Base-by-base conservation (phyloP, 164 flowering plant species). In the Buxus sempervirens region DNA sequence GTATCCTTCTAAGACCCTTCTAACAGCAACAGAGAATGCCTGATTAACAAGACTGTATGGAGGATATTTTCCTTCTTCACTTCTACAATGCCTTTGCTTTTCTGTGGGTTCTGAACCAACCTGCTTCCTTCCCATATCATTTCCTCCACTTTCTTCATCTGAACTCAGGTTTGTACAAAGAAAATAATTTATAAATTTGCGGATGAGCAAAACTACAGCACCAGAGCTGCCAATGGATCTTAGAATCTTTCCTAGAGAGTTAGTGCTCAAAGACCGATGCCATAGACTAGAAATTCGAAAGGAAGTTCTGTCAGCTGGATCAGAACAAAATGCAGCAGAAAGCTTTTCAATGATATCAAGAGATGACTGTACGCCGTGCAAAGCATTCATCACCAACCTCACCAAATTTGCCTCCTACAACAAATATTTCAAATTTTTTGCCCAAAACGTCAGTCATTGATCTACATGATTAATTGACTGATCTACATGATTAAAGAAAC, bases 1-100 rank as follows among this genome's bases (percentile, higher is more conserved):
- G 54, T 87, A 94, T 62, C 95, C 96, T 72, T 91, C 90, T 48
- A 94, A 69, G 58, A 91, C 83, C 78, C 83, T 88, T 54, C 78
- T 74, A 41, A 94, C 83, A 56, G 97, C 88, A 67, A 85, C 87
- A 38, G 89, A 78, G 75, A 94, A 94, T 36, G 97, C 96, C 73
- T 91, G 97, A 77, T 88, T 91, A 62, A 91, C 88, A 68, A 94
- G 85, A 81, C 90, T 84, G 54, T 67, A 75, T 7, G 70, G 76
- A 69, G 77, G 82, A 14, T 63, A 28, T 21, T 59, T 49, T 20
- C 65, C 63, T 21, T 13, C 62, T 51, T 74, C 73, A 64, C 48
- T 23, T 27, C 53, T 63, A 59, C 51, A 16, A 27, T 42, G 57
- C 51, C 63, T 32, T 66, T 64, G 65, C 61, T 36, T 64, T 19